These are phyloP conservation scores for Rhododendron henanense DNA, from an alignment of 148 eudicot species.

Conservation along the genomic window DNA sequence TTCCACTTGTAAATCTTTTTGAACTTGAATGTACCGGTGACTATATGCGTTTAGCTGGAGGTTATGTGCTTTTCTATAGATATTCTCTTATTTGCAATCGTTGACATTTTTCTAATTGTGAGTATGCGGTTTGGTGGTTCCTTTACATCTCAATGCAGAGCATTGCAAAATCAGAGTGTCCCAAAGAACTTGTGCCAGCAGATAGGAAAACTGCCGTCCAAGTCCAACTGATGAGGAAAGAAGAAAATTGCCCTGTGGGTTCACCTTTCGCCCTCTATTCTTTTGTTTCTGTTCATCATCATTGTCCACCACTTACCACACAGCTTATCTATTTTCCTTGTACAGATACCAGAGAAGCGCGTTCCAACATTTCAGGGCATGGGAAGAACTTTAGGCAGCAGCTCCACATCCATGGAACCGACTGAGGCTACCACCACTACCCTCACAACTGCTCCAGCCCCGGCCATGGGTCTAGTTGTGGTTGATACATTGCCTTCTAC, in stretches of 20 bases:
- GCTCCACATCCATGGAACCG: slow-evolving; percentile 24
- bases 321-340: slow-evolving; percentile 3
- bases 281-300: not conserved
- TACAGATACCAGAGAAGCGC: slow-evolving; percentile 53
- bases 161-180: slow-evolving; percentile 70
- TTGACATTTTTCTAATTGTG: not conserved
- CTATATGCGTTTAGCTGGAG: not conserved
- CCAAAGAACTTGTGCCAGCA: slow-evolving; percentile 64
- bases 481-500: slow-evolving; percentile 60
- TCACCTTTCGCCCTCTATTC: not conserved
- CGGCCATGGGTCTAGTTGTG: slow-evolving; percentile 49
- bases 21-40: not conserved
- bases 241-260: slow-evolving; percentile 59
- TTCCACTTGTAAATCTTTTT: not conserved
- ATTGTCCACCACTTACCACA: not conserved
- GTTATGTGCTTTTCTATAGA: not conserved
- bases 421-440: slow-evolving; percentile 15
- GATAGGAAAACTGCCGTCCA: slow-evolving; percentile 47
- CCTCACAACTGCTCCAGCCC: slow-evolving; percentile 43
- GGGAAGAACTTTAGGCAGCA: slow-evolving; percentile 60
- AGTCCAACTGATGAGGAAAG: slow-evolving; percentile 53
- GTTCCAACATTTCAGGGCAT: slow-evolving; percentile 53
- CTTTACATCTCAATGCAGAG: slow-evolving; percentile 41
- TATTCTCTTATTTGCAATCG: not conserved
- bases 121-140: not conserved